Percentiles rank a stretch among this genome's conserved stretches.
Conservation (phyloP, 768 basidiomycete genomes). For the Amanita rubescens region DNA sequence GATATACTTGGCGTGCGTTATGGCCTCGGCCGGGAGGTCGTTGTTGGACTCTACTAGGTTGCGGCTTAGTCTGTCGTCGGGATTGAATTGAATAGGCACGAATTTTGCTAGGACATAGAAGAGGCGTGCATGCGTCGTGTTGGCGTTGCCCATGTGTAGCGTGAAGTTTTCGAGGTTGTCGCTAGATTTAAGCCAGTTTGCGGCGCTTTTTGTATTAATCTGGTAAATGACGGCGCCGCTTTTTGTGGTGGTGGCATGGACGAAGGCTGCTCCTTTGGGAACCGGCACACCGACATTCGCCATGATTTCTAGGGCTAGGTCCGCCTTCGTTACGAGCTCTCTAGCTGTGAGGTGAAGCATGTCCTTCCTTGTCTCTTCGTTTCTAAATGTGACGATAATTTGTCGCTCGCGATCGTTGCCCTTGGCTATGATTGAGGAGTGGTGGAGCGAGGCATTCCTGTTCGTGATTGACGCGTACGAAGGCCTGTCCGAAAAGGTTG, state of each 20-base stretch:
- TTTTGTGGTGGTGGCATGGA: background rate
- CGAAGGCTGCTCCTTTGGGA: background rate
- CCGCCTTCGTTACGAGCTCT: background rate
- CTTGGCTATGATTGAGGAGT: background rate
- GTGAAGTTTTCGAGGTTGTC: too few species aligned
- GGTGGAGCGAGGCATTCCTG: background rate
- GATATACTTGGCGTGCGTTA: background rate
- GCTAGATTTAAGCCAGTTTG: background rate
- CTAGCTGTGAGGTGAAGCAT: background rate
- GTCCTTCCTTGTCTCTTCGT: background rate
- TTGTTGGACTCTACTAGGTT: too few species aligned
- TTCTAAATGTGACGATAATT: background rate
- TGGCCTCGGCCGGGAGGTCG: background rate
- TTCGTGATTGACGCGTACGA: too few species aligned
- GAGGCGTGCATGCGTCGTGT: too few species aligned
- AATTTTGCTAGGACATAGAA: too few species aligned
- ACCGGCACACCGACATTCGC: background rate
- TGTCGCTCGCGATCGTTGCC: background rate
- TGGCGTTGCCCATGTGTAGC: too few species aligned
- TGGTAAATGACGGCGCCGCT: background rate
- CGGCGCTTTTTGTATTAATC: background rate
- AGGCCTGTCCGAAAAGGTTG: too few species aligned
- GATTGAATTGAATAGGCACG: too few species aligned
- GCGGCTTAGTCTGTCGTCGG: too few species aligned
- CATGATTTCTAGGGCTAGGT: background rate